phyloP scores from a whole-genome alignment of 306 rosid genomes.

The Oemleria cerasiformis region DNA sequence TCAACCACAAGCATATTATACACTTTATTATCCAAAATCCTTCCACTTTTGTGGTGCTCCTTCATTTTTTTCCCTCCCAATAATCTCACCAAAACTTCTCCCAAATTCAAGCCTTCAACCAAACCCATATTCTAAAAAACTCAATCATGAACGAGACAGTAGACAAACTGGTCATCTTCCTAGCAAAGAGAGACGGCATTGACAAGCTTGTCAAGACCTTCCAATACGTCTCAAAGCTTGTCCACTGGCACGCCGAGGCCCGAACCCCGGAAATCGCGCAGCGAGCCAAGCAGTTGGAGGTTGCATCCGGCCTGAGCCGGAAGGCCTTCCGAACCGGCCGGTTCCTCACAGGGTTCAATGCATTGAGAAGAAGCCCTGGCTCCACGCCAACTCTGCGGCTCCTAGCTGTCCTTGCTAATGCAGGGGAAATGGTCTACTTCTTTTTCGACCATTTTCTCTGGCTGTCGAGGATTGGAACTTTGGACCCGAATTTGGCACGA shows the following conservation, averaged over 20 bases:
- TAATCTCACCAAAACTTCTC: not conserved
- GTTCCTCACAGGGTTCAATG: conserved; percentile 78
- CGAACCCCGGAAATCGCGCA: conserved; percentile 43
- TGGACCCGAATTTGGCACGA: conserved; percentile 54
- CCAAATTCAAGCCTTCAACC: not conserved
- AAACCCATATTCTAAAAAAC: not conserved
- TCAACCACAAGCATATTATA: conserved; percentile 40
- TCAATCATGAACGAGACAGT: conserved; percentile 65
- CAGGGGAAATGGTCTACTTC: conserved; percentile 91
- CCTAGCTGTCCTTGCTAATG: conserved; percentile 65
- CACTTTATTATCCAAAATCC: conserved; percentile 51
- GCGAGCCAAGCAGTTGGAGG: conserved; percentile 77
- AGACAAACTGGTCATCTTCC: conserved; percentile 83
- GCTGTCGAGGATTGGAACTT: conserved; percentile 78
- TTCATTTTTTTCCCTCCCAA: conserved; percentile 20
- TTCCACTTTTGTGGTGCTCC: conserved; percentile 48
- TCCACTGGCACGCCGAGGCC: conserved; percentile 65
- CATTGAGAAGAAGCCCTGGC: conserved; percentile 68
- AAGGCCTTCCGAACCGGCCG: conserved; percentile 87
- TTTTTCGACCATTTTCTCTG: conserved; percentile 93
- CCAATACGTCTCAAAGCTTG: conserved; percentile 83
- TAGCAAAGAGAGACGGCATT: conserved; percentile 94
- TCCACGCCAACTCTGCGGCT: conserved; percentile 35
- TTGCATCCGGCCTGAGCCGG: conserved; percentile 78
- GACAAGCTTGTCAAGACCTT: conserved; percentile 98